Percentiles rank a stretch among this genome's conserved stretches.
These are phyloP conservation scores for Aristolochia contorta DNA, from an alignment of 164 flowering plant genomes.

Conservation along the genomic window DNA sequence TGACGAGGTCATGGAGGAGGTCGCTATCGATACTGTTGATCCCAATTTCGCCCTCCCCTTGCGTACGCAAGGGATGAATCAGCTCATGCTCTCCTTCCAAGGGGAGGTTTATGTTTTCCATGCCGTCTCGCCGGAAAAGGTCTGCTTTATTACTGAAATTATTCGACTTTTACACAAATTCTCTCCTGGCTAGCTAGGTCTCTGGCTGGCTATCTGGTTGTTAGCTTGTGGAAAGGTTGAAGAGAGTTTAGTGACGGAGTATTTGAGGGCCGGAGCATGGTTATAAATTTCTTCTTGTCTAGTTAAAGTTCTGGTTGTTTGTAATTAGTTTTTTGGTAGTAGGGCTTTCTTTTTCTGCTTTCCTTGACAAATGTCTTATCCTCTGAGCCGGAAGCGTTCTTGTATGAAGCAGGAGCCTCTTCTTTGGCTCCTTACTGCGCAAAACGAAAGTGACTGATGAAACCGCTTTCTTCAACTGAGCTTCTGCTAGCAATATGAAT, in stretches of 20 bases:
- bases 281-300: background rate
- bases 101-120: conserved; percentile 27
- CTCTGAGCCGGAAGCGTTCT: no score
- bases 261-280: no score
- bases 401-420: no score
- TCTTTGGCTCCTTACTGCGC: no score
- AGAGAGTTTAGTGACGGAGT: background rate
- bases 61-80: conserved; percentile 12
- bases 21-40: conserved; percentile 8
- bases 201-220: background rate
- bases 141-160: background rate
- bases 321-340: background rate
- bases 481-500: background rate
- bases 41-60: conserved; percentile 4
- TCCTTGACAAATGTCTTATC: background rate
- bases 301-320: background rate
- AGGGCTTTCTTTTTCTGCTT: background rate
- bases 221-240: background rate
- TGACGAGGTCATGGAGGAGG: conserved; percentile 7
- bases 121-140: conserved; percentile 24
- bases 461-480: no score
- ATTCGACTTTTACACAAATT: background rate
- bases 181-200: background rate
- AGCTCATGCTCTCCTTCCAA: conserved; percentile 23
- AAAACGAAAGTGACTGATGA: no score